Base-by-base conservation (phyloP, 768 basidiomycete genomes). In the Paxillus involutus region DNA sequence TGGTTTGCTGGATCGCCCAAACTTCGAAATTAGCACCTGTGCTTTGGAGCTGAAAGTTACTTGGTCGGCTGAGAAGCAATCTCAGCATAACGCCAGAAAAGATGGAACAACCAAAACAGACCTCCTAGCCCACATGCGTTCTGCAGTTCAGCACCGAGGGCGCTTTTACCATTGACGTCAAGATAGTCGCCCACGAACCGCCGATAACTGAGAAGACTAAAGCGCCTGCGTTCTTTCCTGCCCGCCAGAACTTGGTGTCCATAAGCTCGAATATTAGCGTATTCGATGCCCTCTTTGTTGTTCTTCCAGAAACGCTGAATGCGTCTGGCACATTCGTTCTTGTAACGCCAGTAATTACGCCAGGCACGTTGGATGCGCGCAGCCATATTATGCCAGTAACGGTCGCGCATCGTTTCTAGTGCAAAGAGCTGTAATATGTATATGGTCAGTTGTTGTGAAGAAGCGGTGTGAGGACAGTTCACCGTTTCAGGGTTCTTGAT, bases 341-440 rank as follows among this genome's bases (percentile, higher is more conserved):
- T 94, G 74, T 97, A 92, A 9, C 96, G 84, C 81, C 95, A 82
- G 70, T 97, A 97, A 68, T 97, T 96, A 54, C 96, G 81, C 82
- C 87, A 99, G 5, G 94, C 94, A 33, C 97, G 86, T 71, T 99
- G 97, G 48, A 99, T 99, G 43, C 97, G 88, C 24, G 75, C 83
- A 0, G 97, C 97, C 97, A 99, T 99, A 71, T 98, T 98, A 71
- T 99, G 97, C 97, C 97, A 99, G 71, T 98, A 99, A 49, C 91
- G 85, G 69, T 99, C 97, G 48, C 97, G 87, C 93, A 98, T 98
- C 7, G 93, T 95, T 76, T 99, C 97, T 52, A 99, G 76, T 12
- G 96, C 97, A 69, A 99, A 99, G 19, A 99, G 83, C 93, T 98
- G 53, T 7, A 47, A 47, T 43, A 50, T 53, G n/a, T 24, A 46